phyloP scores from a whole-genome alignment of 2,329 filamentous ascomycete species.

The Endothia cerciana region DNA sequence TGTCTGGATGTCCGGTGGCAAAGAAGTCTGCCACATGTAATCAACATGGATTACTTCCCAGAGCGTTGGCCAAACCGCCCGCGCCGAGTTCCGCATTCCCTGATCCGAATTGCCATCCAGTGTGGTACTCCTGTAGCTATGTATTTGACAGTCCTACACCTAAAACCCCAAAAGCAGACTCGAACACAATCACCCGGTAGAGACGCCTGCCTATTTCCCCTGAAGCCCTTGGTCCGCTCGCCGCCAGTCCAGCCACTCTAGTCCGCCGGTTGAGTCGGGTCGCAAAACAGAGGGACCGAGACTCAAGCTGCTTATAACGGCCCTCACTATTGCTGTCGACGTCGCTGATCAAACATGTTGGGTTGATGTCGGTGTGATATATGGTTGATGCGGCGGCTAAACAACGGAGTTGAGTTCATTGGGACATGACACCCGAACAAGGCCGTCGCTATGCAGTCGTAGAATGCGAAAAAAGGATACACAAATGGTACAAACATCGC shows the following conservation, averaged over 20 bases:
- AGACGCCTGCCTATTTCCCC: constrained; percentile 17
- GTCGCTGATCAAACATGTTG: constrained; percentile 9
- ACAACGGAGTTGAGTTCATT: constrained; percentile 18
- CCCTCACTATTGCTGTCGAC: neutral
- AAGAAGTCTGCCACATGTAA: constrained; percentile 10
- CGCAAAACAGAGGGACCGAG: constrained; percentile 8
- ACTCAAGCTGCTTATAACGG: neutral
- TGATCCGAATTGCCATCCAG: constrained; percentile 14
- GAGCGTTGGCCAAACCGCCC: constrained; percentile 14
- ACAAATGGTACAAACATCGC: constrained; percentile 29
- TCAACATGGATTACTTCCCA: constrained; percentile 7
- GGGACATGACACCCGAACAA: constrained; percentile 21
- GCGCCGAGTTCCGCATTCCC: neutral
- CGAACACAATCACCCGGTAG: constrained; percentile 22
- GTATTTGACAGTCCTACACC: neutral
- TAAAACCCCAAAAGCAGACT: constrained; percentile 18
- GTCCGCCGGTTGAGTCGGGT: constrained; percentile 13
- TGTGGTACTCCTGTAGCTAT: constrained; percentile 9
- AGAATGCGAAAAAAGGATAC: constrained; percentile 36
- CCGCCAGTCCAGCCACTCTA: neutral
- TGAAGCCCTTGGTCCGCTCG: neutral
- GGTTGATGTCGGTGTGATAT: neutral
- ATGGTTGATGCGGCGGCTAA: constrained; percentile 6
- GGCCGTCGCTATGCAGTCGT: constrained; percentile 37
- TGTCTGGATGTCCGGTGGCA: constrained; percentile 1